Conservation (phyloP, 768 basidiomycete species). For the Porpolomopsis calyptriformis region DNA sequence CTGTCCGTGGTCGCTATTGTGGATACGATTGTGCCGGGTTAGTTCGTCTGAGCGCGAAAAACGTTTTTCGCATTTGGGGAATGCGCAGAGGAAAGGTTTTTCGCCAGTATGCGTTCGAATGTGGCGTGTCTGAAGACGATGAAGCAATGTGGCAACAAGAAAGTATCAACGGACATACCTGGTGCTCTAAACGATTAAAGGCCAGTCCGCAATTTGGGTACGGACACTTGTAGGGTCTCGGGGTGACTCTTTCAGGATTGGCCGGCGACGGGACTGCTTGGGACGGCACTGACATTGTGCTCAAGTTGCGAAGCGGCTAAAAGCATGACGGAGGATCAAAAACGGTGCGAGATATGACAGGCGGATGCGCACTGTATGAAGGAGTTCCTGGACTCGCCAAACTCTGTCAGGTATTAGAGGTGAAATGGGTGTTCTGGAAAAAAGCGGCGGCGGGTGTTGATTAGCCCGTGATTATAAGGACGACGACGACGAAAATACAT, state of each 20-base stretch:
- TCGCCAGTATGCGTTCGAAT: conserved; percentile 98
- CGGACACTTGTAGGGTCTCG: conserved; percentile 93
- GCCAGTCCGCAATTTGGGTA: conserved; percentile 86
- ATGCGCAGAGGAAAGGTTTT: conserved; percentile 90
- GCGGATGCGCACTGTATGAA: too few relatives aligned
- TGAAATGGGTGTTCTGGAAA: too few relatives aligned
- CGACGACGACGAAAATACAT: too few relatives aligned
- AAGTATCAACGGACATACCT: conserved; percentile 38
- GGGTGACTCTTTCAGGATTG: conserved; percentile 26
- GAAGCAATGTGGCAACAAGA: conserved; percentile 5
- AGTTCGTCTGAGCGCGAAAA: conserved; percentile 98
- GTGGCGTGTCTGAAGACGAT: conserved; percentile 70
- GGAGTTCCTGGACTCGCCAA: too few relatives aligned
- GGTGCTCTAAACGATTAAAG: conserved; percentile 93
- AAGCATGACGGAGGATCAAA: too few relatives aligned
- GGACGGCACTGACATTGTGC: background rate
- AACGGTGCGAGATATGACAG: too few relatives aligned
- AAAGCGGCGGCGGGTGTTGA: too few relatives aligned
- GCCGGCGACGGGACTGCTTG: conserved; percentile 7
- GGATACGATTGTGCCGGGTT: conserved; percentile 91
- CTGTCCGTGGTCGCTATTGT: conserved; percentile 52
- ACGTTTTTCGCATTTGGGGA: conserved; percentile 92
- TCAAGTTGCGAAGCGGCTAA: background rate
- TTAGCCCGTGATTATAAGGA: too few relatives aligned
- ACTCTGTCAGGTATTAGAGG: too few relatives aligned